These are phyloP conservation scores for Halteria grandinella DNA, from an alignment of 73 alveolate species.

Conservation along the genomic window DNA sequence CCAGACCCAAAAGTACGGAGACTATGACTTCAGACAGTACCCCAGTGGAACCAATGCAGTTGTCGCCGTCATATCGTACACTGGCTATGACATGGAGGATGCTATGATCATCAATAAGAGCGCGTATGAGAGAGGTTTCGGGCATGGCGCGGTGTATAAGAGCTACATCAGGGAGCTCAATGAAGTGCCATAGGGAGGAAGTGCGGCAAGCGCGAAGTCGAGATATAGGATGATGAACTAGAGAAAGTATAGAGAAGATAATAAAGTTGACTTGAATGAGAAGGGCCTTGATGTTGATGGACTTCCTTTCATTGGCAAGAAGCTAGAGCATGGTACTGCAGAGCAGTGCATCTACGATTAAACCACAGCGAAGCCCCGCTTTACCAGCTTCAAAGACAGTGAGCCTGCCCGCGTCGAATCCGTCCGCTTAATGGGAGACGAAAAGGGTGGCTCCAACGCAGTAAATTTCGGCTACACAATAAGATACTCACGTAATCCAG, in stretches of 20 bases:
- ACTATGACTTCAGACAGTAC: slow-evolving; percentile 92
- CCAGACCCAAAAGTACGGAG: slow-evolving; percentile 85
- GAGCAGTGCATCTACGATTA: slow-evolving; percentile 86
- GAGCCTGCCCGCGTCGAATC: slow-evolving; percentile 94
- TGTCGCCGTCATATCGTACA: slow-evolving; percentile 99
- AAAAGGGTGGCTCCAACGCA: slow-evolving; percentile 77
- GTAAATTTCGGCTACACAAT: slow-evolving; percentile 81
- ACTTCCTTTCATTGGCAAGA: slow-evolving; percentile 87
- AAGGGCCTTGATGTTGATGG: slow-evolving; percentile 94
- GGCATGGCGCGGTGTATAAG: slow-evolving; percentile 98
- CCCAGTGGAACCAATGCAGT: slow-evolving; percentile 99
- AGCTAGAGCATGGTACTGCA: slow-evolving; percentile 85
- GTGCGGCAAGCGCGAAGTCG: slow-evolving; percentile 35
- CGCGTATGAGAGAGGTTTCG: slow-evolving; percentile 99
- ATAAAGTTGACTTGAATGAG: slow-evolving; percentile 44
- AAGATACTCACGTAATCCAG: slow-evolving; percentile 96
- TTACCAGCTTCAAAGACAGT: slow-evolving; percentile 86
- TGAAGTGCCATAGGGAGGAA: slow-evolving; percentile 41
- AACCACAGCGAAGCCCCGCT: slow-evolving; percentile 65
- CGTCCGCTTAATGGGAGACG: slow-evolving; percentile 80
- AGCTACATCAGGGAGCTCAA: slow-evolving; percentile 75
- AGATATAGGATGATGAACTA: slow-evolving; percentile 75
- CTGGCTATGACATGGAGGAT: slow-evolving; percentile 99
- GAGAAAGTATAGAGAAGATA: slow-evolving; percentile 63
- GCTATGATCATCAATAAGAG: slow-evolving; percentile 98